A percentile compares a stretch with the other conserved stretches of the same genome.
Evolutionary conservation across 2,329 filamentous ascomycete species (phyloP).

Genomic region (Claviceps pazoutovae): DNA sequence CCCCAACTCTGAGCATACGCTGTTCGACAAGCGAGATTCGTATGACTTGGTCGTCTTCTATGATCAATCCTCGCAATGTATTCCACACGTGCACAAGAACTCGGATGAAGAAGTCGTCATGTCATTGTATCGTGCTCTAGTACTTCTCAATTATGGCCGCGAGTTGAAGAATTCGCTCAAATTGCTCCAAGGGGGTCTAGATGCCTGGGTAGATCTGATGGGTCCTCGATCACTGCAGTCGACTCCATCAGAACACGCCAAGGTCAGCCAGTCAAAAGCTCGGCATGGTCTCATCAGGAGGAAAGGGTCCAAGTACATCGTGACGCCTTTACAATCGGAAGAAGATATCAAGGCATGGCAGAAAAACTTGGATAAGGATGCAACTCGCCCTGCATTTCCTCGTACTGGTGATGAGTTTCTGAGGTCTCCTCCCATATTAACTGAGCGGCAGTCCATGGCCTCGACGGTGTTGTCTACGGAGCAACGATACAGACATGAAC

Average conservation of each 20-base stretch:
- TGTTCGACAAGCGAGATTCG: constrained; percentile 58
- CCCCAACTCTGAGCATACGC: constrained; percentile 56
- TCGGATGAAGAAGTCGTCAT: constrained; percentile 43
- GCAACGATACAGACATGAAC: constrained; percentile 14
- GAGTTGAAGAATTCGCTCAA: constrained; percentile 61
- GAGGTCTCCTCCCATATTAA: constrained; percentile 60
- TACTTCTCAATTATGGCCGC: constrained; percentile 70
- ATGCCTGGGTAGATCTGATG: constrained; percentile 76
- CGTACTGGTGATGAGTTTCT: constrained; percentile 74
- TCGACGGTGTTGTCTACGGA: constrained; percentile 21
- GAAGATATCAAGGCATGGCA: constrained; percentile 76
- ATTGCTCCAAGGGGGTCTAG: constrained; percentile 66
- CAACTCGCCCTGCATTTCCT: constrained; percentile 40
- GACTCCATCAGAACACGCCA: constrained; percentile 20
- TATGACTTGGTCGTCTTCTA: constrained; percentile 89
- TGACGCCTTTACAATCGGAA: constrained; percentile 60
- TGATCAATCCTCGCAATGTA: constrained; percentile 50
- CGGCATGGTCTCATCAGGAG: constrained; percentile 18
- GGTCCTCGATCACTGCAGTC: constrained; percentile 49
- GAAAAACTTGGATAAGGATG: constrained; percentile 56
- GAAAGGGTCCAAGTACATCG: constrained; percentile 31
- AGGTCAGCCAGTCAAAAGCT: constrained; percentile 8
- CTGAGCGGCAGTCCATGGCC: constrained; percentile 47
- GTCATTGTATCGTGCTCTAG: constrained; percentile 64
- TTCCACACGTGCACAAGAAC: constrained; percentile 26